Evolutionary conservation across 352 stramenopile genomes (phyloP).

Genomic region (Thalassiosira exigua): DNA sequence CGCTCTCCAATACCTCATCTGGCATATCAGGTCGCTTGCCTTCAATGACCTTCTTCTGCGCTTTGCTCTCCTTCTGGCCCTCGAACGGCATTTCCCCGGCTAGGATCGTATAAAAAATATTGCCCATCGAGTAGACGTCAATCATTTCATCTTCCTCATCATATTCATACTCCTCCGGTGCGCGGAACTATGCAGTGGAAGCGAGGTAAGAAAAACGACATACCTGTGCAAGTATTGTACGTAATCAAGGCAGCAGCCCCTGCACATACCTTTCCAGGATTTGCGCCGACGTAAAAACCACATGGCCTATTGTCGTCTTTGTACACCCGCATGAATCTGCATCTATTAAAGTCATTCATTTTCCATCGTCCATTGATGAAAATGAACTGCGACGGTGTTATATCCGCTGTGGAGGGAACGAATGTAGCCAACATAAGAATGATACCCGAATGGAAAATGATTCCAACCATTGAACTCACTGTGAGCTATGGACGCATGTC

Average conservation of each 20-base stretch:
- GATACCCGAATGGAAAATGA: too few species aligned
- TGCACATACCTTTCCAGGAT: constrained; percentile 68
- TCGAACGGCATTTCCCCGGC: constrained; percentile 52
- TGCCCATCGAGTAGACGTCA: constrained; percentile 80
- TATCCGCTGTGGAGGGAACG: too few species aligned
- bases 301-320: constrained; percentile 47
- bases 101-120: constrained; percentile 70
- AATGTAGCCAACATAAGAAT: too few species aligned
- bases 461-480: constrained; percentile 67
- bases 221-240: not conserved
- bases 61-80: constrained; percentile 46
- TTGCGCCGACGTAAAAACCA: constrained; percentile 66
- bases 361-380: constrained; percentile 68
- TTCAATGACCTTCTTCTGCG: constrained; percentile 53
- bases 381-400: constrained; percentile 72
- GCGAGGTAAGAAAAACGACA: not conserved
- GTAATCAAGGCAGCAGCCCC: too few species aligned
- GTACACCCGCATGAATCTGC: constrained; percentile 68
- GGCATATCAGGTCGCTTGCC: constrained; percentile 61
- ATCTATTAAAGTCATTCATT: constrained; percentile 83
- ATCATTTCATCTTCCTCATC: constrained; percentile 74
- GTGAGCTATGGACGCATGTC: constrained; percentile 27
- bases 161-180: constrained; percentile 79
- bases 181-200: constrained; percentile 26
- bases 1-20: constrained; percentile 53